These are phyloP conservation scores for Gynostemma pentaphyllum DNA, from an alignment of 306 rosid genomes.

Conservation along the genomic window DNA sequence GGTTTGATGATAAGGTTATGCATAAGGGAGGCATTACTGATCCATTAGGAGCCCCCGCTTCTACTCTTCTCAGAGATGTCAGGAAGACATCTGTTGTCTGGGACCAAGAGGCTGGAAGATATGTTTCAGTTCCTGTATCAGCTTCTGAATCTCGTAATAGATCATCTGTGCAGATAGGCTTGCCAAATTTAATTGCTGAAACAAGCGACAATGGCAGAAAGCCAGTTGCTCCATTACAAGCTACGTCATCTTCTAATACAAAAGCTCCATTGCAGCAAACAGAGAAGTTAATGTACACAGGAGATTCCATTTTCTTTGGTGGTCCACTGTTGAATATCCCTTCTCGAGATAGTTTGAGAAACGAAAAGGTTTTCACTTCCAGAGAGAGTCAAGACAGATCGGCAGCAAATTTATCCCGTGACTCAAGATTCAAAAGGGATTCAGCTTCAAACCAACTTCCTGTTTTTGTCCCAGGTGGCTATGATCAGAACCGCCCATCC, in stretches of 20 bases:
- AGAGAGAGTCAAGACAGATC: constrained; percentile 42
- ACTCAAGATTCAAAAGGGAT: constrained; percentile 70
- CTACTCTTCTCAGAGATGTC: constrained; percentile 82
- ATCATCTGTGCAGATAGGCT: constrained; percentile 38
- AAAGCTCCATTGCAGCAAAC: constrained; percentile 40
- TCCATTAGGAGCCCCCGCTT: constrained; percentile 42
- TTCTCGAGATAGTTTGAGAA: constrained; percentile 50
- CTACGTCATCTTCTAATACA: constrained; percentile 38
- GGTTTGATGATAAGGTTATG: constrained; percentile 55
- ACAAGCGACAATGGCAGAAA: constrained; percentile 37
- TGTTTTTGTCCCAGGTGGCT: constrained; percentile 77
- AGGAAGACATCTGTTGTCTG: constrained; percentile 88
- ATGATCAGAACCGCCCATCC: constrained; percentile 36
- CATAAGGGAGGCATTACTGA: constrained; percentile 48
- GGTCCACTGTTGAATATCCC: constrained; percentile 76
- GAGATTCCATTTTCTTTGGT: constrained; percentile 88
- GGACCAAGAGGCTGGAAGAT: constrained; percentile 99
- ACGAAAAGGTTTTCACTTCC: constrained; percentile 37
- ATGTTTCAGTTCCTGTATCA: constrained; percentile 73
- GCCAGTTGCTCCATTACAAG: constrained; percentile 35
- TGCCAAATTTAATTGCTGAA: constrained; percentile 40
- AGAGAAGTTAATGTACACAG: constrained; percentile 78
- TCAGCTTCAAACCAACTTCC: constrained; percentile 85
- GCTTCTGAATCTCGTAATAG: constrained; percentile 65
- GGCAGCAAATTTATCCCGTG: constrained; percentile 40